Base-by-base conservation (phyloP, 257 asterid species). In the Capsicum rhomboideum region DNA sequence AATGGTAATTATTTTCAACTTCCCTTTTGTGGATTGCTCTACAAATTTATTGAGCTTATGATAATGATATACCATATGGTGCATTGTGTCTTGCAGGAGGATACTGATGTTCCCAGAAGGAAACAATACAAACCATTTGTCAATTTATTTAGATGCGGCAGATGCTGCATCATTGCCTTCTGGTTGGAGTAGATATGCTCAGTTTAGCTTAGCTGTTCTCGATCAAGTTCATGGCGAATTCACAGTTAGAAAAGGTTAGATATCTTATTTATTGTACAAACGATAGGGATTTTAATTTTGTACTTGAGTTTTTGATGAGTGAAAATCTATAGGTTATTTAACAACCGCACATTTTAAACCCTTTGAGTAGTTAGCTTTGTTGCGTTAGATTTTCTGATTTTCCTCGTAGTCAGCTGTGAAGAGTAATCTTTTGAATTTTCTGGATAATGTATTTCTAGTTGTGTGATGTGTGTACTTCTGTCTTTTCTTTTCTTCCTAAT, bases 151-250 rank as follows among this genome's bases (percentile, higher is more conserved):
- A 79, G 98, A 93, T 85, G 97, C 93, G 80, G 95, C 92, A 4
- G 97, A 94, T 85, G 87, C 97, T 20, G 6, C 90, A 40, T 20
- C 80, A 28, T 86, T 92, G 91, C 96, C 98, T 46, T 86, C 85
- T 89, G 96, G 96, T 50, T 94, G 97, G 98, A 93, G 93, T 89
- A 85, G 93, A 92, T 84, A 82, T 87, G 97, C 97, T n/a, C 93
- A 89, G 69, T 93, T 93, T 89, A 92, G 96, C 85, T 86, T 94
- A 85, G 89, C 93, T 11, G 93, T 92, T 79, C 42, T 87, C 42
- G 88, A 94, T 89, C 98, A 91, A 84, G 63, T 91, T 81, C 92
- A 91, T 74, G 90, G 82, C 93, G 90, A 89, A 84, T 90, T 81
- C 84, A 91, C 97, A 4, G 86, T 90, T 63, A 91, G 88, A 67